Base-by-base conservation (phyloP, 495 filamentous ascomycete species). In the Aspergillus wentii region DNA sequence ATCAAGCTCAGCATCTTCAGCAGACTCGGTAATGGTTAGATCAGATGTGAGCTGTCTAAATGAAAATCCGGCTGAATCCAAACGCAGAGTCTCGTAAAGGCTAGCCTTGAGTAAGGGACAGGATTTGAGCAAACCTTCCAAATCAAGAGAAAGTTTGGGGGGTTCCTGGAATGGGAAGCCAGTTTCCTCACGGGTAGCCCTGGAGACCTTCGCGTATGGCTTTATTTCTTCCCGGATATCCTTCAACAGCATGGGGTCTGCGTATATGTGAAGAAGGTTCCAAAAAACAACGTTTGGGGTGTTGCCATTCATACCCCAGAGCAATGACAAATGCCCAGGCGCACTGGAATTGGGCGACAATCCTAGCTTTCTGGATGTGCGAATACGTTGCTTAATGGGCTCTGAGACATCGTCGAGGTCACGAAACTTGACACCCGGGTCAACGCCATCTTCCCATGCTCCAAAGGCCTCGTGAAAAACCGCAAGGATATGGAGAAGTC, bases 301-400 rank as follows among this genome's bases (percentile, higher is more conserved):
- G 38, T 81, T 72, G 8, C 68, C 70, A 38, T 72, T 68, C 41
- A 76, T 51, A 14, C 68, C 68, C 71, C 77, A 82, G 9, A 79
- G 48, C 15, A 80, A 46, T 14, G 57, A 64, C 14, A 72, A 37
- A 38, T 68, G 52, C 3, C 43, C 56, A 8, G 61, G 49, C 8
- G 54, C 68, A 27, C 62, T 67, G 3, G 52, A 51, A 5, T 38
- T 28, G 2, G 56, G 41, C 6, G 61, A 59, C 4, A 66, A 42
- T 8, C 56, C 57, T 19, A 60, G 14, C 17, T 49, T 57, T 15
- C 60, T 54, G 41, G 63, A 71, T 16, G 51, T 45, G 1, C 54
- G 56, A 46, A 71, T 59, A 15, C 72, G 60, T 28, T 64, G 48
- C 43, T 67, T 64, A 27, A 77, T 56, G 3, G 74, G 36, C 3